Base-by-base conservation (phyloP, 108 stramenopile genomes). In the Cyclotella kingstonii region DNA sequence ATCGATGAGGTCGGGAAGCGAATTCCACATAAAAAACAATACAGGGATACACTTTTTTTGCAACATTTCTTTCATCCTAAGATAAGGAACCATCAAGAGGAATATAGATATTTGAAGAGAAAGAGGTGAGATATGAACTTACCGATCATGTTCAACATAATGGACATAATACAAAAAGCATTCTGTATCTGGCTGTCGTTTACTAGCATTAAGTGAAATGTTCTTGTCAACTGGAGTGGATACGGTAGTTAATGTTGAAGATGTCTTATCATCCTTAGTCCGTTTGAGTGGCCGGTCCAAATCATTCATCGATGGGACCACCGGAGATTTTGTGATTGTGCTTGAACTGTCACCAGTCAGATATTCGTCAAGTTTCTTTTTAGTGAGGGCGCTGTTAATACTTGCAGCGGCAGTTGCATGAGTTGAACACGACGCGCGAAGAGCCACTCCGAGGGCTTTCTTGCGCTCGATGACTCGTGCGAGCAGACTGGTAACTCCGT, bases 161-260 rank as follows among this genome's bases (percentile, higher is more conserved):
- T 93, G 91, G 21, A 95, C 81, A 64, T 91, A 91, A 48, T 91
- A 93, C 29, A 86, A 81, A 18, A 81, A 50, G 49, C 87, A 85
- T 12, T 55, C 48, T 17, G 84, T n/a, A 19, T 34, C 25, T 6
- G 30, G 31, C n/a, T n/a, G n/a, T n/a, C n/a, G n/a, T n/a, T n/a
- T n/a, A n/a, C n/a, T n/a, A n/a, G n/a, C n/a, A n/a, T n/a, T n/a
- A n/a, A n/a, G n/a, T n/a, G n/a, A n/a, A n/a, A n/a, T n/a, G n/a
- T n/a, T n/a, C n/a, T n/a, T n/a, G n/a, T n/a, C n/a, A n/a, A n/a
- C n/a, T n/a, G n/a, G n/a, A n/a, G n/a, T n/a, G n/a, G n/a, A n/a
- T n/a, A n/a, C n/a, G n/a, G n/a, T n/a, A n/a, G n/a, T n/a, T n/a
- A n/a, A n/a, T n/a, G n/a, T n/a, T n/a, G 54, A 29, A 6, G 28